A percentile compares a stretch with the other conserved stretches of the same genome.
phyloP scores from a whole-genome alignment of 169 alveolate genomes.

The Plasmodium sp. region DNA sequence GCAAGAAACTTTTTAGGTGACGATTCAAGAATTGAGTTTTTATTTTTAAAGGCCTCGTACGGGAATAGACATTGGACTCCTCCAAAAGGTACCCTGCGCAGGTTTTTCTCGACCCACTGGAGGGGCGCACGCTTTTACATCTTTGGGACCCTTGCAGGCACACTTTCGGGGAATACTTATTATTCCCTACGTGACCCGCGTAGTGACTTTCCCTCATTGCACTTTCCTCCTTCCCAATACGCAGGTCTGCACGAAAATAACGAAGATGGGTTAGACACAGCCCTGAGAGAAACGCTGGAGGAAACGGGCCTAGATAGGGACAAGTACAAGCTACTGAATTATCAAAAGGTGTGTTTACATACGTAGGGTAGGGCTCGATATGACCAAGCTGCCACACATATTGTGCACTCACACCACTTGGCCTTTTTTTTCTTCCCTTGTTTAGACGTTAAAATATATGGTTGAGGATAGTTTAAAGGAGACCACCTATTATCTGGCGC shows the following conservation, averaged over 20 bases:
- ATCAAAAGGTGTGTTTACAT: constrained; percentile 41
- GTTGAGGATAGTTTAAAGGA: constrained; percentile 81
- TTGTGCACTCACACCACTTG: not conserved
- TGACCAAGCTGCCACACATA: not conserved
- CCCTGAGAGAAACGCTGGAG: constrained; percentile 83
- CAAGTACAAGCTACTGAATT: constrained; percentile 73
- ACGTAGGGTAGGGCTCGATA: not conserved
- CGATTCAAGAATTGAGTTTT: constrained; percentile 58
- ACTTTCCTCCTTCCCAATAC: not conserved
- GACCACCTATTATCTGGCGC: constrained; percentile 80
- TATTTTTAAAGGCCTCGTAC: constrained; percentile 82
- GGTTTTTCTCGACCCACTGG: not conserved
- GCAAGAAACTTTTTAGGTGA: not conserved
- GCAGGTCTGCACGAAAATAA: constrained; percentile 81
- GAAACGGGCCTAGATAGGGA: constrained; percentile 80
- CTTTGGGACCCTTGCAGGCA: not conserved
- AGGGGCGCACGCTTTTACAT: not conserved
- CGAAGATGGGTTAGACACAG: constrained; percentile 76
- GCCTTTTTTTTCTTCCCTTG: not conserved
- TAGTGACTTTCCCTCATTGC: not conserved
- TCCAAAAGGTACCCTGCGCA: constrained; percentile 78
- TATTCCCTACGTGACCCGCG: not conserved
- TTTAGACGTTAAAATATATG: constrained; percentile 74
- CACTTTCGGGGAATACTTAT: not conserved
- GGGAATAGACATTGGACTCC: constrained; percentile 86